Evolutionary conservation across 108 stramenopile genomes (phyloP), one percentile per base, ranked within the genome.

Genomic region (Discostella stelligeroides): DNA sequence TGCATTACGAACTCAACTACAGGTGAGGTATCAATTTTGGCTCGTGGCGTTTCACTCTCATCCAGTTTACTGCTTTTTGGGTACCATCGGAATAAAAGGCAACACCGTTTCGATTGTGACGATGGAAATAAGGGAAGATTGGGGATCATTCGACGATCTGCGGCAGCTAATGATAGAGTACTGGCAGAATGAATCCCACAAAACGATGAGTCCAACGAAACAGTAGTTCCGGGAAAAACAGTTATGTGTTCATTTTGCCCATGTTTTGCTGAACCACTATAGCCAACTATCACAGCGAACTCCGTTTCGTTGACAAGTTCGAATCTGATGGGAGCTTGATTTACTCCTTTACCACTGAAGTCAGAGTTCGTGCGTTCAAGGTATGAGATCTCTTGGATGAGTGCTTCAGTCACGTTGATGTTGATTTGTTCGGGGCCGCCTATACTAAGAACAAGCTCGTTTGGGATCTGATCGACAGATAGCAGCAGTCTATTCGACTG

Each of bases 1-100:
- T 90, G 80, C 77, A 88, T 83, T 41, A 89, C 89, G 54, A 68
- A 90, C 63, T 90, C 92, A 12, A 90, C 84, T 10, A 92, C 87
- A 23, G 88, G 92, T 45, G 90, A 88, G 8, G 83, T 73, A 63
- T 83, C 55, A 57, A 82, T 79, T 15, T 14, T 58, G 2, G 47
- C 57, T 14, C 27, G 23, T 12, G 17, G 11, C 27, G 11, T 23
- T 39, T 37, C 51, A 40, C 12, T 1, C 9, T 17, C 39, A 0
- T 46, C 20, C 2, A 7, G 12, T 4, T 7, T 28, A 54, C 18
- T 28, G 28, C 9, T 23, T 6, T 54, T 34, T 37, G 34, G 17
- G 14, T 28, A 27, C 67, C 67, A 68, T 48, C 47, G 56, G 34
- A 45, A 58, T 7, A 46, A 54, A 29, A 68, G 56, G 0, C 20